Conservation (phyloP, 1,139 yeast genomes). For the Hyphopichia fennica region DNA sequence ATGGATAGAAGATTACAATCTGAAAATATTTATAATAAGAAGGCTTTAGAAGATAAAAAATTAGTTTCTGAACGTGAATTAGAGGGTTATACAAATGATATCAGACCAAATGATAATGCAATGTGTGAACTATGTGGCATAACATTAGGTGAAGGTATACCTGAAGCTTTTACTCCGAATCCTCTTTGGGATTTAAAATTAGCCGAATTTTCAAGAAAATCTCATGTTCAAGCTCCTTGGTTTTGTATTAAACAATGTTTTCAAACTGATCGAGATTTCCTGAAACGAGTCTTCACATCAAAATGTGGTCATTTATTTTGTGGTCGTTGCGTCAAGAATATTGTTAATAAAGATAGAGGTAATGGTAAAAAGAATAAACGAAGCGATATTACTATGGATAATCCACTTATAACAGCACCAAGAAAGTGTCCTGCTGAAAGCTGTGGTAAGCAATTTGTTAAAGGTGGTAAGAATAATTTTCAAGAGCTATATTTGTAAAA, state of each 20-base stretch:
- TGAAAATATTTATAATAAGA: slow-evolving; percentile 33
- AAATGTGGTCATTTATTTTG: slow-evolving; percentile 87
- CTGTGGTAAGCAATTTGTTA: slow-evolving; percentile 36
- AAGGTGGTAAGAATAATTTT: slow-evolving; percentile 28
- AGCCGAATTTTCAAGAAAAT: slow-evolving; percentile 27
- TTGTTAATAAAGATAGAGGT: slow-evolving; percentile 35
- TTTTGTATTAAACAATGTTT: slow-evolving; percentile 52
- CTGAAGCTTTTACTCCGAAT: slow-evolving; percentile 45
- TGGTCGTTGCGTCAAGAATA: slow-evolving; percentile 75
- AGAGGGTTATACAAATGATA: slow-evolving; percentile 38
- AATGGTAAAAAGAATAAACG: slow-evolving; percentile 12
- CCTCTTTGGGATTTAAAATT: slow-evolving; percentile 26
- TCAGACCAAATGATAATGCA: slow-evolving; percentile 28
- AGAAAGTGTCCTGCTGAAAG: slow-evolving; percentile 42
- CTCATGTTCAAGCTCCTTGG: slow-evolving; percentile 61
- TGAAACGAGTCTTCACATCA: slow-evolving; percentile 67
- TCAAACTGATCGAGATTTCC: slow-evolving; percentile 57
- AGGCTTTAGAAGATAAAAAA: slow-evolving; percentile 29
- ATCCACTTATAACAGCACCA: slow-evolving; percentile 52
- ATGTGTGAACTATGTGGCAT: slow-evolving; percentile 74
- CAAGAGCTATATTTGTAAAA: slow-evolving; percentile 35
- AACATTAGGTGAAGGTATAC: slow-evolving; percentile 69
- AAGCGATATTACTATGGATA: slow-evolving; percentile 31
- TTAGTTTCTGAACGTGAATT: slow-evolving; percentile 21
- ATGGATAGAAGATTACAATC: slow-evolving; percentile 32